Base-by-base conservation (phyloP, 371 early-diverging fungal species). In the Actinomucor elegans region DNA sequence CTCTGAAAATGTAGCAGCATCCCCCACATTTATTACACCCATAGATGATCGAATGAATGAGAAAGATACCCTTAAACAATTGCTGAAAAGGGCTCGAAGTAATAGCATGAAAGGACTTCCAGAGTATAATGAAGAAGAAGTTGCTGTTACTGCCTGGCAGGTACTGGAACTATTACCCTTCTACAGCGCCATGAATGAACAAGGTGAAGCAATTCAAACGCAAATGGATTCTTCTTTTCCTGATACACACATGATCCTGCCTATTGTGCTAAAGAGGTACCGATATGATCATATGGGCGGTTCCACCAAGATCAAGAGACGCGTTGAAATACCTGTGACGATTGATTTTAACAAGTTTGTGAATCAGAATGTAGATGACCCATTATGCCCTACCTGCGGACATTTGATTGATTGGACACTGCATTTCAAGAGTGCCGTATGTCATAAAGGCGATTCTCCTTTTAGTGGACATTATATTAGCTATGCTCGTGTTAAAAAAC, bases 81-180 rank as follows among this genome's bases (percentile, higher is more conserved):
- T 45, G 12, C 3, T 38, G n/a, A 14, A 29, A 21, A 27, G 27
- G 28, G 32, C 11, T 9, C 23, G 8, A 24, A 24, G 10, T 26
- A 49, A 37, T 6, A 28, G 20, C 17, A 33, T 27, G 29, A 26
- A 17, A 28, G n/a, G n/a, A n/a, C n/a, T n/a, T n/a, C n/a, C n/a
- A n/a, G n/a, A 24, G 17, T 9, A 29, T 17, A 37, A 24, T 6
- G 31, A 41, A 2, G 40, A 43, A 12, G 41, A 52, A 38, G 50
- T 64, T 1, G 64, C 77, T 2, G 80, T 79, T 1, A 72, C 76
- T n/a, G 84, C 84, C 9, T 81, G 81, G 81, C 80, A 80, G 52
- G 78, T 79, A 8, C 44, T 83, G 41, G 75, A 79, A 32, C 47
- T 83, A 10, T 51, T 83, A 10, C 84, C 84, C 0, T 83, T 81